Evolutionary conservation across 129 eudicot genomes (phyloP), one percentile per base, ranked within the genome.

Genomic region (Arctium minus): DNA sequence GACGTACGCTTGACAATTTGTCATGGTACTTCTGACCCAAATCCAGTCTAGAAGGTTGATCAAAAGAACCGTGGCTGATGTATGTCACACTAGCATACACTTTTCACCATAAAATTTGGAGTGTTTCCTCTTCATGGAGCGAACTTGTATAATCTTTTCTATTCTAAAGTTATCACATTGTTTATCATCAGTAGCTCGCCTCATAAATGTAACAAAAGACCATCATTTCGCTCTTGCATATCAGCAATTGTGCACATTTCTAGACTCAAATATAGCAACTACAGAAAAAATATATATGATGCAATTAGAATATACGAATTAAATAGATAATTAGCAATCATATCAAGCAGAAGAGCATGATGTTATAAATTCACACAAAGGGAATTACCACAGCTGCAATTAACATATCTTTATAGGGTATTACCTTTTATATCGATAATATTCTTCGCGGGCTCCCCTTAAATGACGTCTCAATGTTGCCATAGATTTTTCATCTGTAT

Each of bases 401-500:
- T 40, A 77, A 11, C 33, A 72, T 42, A 80, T 53, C 39, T 48
- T 11, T 72, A 35, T 50, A 11, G 3, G 0, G 50, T 38, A 9
- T 4, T 82, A 93, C 99, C 99, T 96, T 91, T 89, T 96, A 88
- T 80, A 93, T 48, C 98, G 92, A 46, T 89, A 91, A 72, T 96
- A 96, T 78, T 96, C 94, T 80, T 93, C 99, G 8, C 94, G 91
- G 18, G 97, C 98, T 83, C 84, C 88, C 82, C 97, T 90, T 80
- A 96, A 87, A 71, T 91, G 91, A 64, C 99, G 95, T 84, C 99
- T 93, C 48, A 96, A 91, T 60, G 92, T 86, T 88, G 99, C 99
- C 99, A 96, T 93, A 42, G 99, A 90, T 83, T 96, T 93, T 84
- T 96, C 99, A 90, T 93, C 96, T 73, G 95, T 85, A 88, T 93